Evolutionary conservation across 2,329 filamentous ascomycete genomes (phyloP).

Genomic region (Lasiodiplodia theobromae): DNA sequence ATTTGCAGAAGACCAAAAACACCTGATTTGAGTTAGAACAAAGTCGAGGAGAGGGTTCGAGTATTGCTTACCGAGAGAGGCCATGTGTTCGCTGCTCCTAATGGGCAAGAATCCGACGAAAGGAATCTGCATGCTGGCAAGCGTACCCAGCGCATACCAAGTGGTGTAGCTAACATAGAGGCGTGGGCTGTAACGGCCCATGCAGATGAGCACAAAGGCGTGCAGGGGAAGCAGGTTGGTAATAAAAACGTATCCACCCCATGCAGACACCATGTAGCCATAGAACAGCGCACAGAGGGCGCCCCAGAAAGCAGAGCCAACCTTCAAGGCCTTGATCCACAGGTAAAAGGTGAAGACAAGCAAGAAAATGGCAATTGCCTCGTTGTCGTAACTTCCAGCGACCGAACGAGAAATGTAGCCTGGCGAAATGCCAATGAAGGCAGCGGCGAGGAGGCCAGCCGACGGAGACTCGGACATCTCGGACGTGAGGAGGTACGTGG

Average conservation of each 20-base stretch:
- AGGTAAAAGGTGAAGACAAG: slow-evolving; percentile 98
- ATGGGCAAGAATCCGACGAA: slow-evolving; percentile 98
- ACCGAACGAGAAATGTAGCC: slow-evolving; percentile 98
- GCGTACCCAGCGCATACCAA: slow-evolving; percentile 94
- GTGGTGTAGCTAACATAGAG: slow-evolving; percentile 97
- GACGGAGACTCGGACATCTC: slow-evolving; percentile 97
- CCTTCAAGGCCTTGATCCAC: slow-evolving; percentile 98
- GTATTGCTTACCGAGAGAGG: slow-evolving; percentile 75
- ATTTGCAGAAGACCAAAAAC: slow-evolving; percentile 96
- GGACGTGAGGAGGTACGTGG: slow-evolving; percentile 92
- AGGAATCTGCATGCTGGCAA: slow-evolving; percentile 99
- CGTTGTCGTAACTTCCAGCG: slow-evolving; percentile 98
- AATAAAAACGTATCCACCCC: slow-evolving; percentile 99
- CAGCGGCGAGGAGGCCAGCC: slow-evolving; percentile 90
- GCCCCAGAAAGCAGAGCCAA: slow-evolving; percentile 96
- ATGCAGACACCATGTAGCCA: slow-evolving; percentile 99
- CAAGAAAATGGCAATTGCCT: slow-evolving; percentile 98
- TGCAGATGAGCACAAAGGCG: slow-evolving; percentile 90
- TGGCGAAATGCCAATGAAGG: slow-evolving; percentile 96
- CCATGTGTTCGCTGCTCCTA: slow-evolving; percentile 98
- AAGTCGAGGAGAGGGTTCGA: background rate
- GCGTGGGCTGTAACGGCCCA: slow-evolving; percentile 94
- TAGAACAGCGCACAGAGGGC: slow-evolving; percentile 95
- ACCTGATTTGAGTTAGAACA: slow-evolving; percentile 60
- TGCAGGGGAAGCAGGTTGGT: slow-evolving; percentile 96